A percentile compares a stretch with the other conserved stretches of the same genome.
phyloP scores from a whole-genome alignment of 495 filamentous ascomycete genomes.

The Immersiella caudata region DNA sequence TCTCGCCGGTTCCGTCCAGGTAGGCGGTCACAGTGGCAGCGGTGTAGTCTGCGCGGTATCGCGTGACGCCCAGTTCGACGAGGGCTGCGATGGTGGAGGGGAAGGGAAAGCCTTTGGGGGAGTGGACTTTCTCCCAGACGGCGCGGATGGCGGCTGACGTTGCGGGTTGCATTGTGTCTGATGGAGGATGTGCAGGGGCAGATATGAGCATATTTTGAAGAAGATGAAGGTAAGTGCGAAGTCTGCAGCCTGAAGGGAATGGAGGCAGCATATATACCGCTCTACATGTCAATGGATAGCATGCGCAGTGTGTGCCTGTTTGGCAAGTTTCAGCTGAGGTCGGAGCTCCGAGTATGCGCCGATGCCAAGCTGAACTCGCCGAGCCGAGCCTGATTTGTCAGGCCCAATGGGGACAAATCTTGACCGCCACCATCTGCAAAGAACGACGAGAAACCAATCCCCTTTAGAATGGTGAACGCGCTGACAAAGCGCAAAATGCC shows the following conservation, averaged over 20 bases:
- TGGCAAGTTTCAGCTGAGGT: not conserved
- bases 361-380: too few species aligned
- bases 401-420: too few species aligned
- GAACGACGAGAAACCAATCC: too few species aligned
- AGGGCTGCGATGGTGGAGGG: slow-evolving; percentile 5
- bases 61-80: slow-evolving; percentile 1
- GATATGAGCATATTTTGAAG: not conserved
- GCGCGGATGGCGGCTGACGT: slow-evolving; percentile 2
- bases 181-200: not conserved
- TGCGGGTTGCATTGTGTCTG: not conserved
- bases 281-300: not conserved
- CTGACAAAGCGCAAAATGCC: too few species aligned
- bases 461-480: too few species aligned
- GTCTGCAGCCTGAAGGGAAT: not conserved
- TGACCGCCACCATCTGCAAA: too few species aligned
- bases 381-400: not conserved
- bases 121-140: slow-evolving; percentile 15
- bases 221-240: not conserved
- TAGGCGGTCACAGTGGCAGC: slow-evolving; percentile 9
- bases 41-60: slow-evolving; percentile 12
- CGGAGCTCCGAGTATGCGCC: not conserved
- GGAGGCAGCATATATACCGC: not conserved
- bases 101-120: slow-evolving; percentile 6
- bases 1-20: not conserved
- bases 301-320: not conserved